Evolutionary conservation across 257 asterid genomes (phyloP).

Genomic region (Nicotiana tomentosiformis): DNA sequence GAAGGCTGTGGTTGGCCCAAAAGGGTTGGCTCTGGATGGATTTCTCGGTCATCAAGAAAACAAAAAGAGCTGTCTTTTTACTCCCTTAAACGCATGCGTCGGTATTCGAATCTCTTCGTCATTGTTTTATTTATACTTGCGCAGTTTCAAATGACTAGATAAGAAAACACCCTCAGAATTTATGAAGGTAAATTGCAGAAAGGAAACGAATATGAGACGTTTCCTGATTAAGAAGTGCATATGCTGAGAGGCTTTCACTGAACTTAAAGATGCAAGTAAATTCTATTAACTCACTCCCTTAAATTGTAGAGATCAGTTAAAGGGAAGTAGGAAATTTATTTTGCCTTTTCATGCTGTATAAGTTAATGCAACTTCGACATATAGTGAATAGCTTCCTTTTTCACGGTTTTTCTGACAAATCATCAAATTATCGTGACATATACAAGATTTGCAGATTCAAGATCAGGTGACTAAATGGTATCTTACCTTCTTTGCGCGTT

Average conservation of each 20-base stretch:
- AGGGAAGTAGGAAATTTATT: background rate
- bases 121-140: background rate
- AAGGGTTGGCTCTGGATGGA: too few relatives aligned
- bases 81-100: background rate
- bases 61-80: background rate
- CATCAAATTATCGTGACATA: background rate
- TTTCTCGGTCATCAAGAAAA: too few relatives aligned
- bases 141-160: background rate
- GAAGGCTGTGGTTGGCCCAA: too few relatives aligned
- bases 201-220: background rate
- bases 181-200: background rate
- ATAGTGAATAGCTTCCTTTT: background rate
- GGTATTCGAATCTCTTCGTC: background rate
- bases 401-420: background rate
- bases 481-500: conserved; percentile 91
- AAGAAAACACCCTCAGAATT: background rate
- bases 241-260: background rate
- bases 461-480: background rate
- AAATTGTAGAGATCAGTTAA: background rate
- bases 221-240: background rate
- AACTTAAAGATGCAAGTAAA: background rate
- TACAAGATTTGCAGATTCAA: conserved; percentile 13
- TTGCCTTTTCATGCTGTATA: background rate
- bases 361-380: background rate
- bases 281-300: background rate